phyloP scores from a whole-genome alignment of 257 asterid genomes.

The Fraxinus pennsylvanica region DNA sequence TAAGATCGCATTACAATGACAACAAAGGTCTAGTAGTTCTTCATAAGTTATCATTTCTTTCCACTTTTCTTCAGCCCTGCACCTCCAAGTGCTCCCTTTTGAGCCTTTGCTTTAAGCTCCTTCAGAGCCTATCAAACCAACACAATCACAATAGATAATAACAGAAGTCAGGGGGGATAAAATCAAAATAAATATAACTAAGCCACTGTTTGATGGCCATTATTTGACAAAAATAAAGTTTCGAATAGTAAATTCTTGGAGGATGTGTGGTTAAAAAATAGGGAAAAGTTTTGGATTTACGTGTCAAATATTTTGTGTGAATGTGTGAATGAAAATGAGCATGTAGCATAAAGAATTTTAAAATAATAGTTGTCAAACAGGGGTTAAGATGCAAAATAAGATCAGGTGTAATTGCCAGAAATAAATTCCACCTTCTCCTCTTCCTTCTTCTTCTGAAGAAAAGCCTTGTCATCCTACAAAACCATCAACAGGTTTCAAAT shows the following conservation, averaged over 20 bases:
- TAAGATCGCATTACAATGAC: background rate
- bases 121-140: conserved; percentile 54
- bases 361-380: too few relatives aligned
- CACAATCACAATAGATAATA: background rate
- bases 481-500: background rate
- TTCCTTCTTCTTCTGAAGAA: conserved; percentile 75
- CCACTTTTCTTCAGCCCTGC: conserved; percentile 85
- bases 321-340: too few relatives aligned
- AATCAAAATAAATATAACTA: background rate
- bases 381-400: background rate
- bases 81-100: conserved; percentile 72
- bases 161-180: background rate
- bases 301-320: too few relatives aligned
- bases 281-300: too few relatives aligned
- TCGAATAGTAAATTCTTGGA: too few relatives aligned
- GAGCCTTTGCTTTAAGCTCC: conserved; percentile 77
- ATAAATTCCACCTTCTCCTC: conserved; percentile 65
- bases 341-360: too few relatives aligned
- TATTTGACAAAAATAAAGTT: too few relatives aligned
- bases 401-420: background rate
- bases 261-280: too few relatives aligned
- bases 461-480: conserved; percentile 65
- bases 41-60: conserved; percentile 47
- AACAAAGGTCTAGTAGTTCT: background rate
- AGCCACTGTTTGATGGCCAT: too few relatives aligned